A percentile compares a stretch with the other conserved stretches of the same genome.
These are phyloP conservation scores for Tinospora cordifolia DNA, from an alignment of 164 flowering plant species.

Conservation along the genomic window DNA sequence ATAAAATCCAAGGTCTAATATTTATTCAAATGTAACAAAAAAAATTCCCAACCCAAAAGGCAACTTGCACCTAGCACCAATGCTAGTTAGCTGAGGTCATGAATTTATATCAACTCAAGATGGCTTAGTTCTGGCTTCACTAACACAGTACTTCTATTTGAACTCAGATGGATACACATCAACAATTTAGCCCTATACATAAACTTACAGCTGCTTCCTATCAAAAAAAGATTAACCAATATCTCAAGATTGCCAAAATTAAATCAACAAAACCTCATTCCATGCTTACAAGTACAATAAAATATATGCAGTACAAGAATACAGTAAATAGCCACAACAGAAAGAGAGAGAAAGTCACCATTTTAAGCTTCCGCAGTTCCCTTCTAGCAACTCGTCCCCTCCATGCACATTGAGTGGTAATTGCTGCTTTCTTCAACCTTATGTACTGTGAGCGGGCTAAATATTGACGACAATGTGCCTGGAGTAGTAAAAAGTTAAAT, in stretches of 20 bases:
- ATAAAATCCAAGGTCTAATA: background rate
- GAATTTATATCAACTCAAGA: too few relatives aligned
- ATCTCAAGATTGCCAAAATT: too few relatives aligned
- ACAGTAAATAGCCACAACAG: background rate
- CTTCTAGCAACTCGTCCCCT: conserved; percentile 78
- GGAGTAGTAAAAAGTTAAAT: too few relatives aligned
- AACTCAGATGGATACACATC: background rate
- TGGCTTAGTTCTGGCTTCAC: background rate
- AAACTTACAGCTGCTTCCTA: too few relatives aligned
- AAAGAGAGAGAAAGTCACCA: conserved; percentile 43
- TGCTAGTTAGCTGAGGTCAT: too few relatives aligned
- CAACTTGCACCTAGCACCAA: too few relatives aligned
- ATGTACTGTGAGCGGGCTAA: conserved; percentile 49
- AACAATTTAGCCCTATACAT: too few relatives aligned
- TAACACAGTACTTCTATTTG: background rate
- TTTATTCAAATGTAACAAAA: too few relatives aligned
- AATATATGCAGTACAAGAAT: background rate
- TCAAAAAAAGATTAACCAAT: background rate
- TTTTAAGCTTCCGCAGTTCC: conserved; percentile 85
- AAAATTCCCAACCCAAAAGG: background rate
- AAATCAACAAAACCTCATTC: background rate
- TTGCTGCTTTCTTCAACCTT: conserved; percentile 66
- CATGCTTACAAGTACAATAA: background rate
- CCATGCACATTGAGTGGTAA: conserved; percentile 91
- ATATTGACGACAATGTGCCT: conserved; percentile 75